Base-by-base conservation (phyloP, 306 rosid species). In the Sicyos baderoa region DNA sequence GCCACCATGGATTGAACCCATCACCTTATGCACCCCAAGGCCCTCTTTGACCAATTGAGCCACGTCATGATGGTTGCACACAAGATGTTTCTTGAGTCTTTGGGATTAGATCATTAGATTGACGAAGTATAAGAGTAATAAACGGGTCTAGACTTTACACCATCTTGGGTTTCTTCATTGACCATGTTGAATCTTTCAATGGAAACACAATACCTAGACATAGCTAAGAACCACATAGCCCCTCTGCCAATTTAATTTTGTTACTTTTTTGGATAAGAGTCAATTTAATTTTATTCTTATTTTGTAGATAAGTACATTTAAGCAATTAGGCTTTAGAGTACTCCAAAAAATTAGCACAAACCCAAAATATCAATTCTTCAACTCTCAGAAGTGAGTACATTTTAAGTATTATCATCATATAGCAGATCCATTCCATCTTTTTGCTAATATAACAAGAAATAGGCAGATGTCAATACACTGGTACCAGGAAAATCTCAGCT, bases 401-500 rank as follows among this genome's bases (percentile, higher is more conserved):
- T 35, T 9, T 3, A 60, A 62, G 40, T 25, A 25, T 25, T 62
- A 62, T 62, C 68, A 62, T 9, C 37, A n/a, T 1, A 62, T 18
- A 32, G n/a, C 16, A 62, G n/a, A 9, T 62, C 14, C 48, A 35
- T 42, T 64, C 32, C 11, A 63, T 63, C 35, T 19, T 63, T 13
- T 11, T 40, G 27, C 17, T 0, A 14, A 9, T 15, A 17, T 9
- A 37, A 40, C 68, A 40, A 23, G 19, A 62, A 63, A 21, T 17
- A 9, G 51, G 17, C 29, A 5, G 4, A 32, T 32, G 5, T 32
- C 37, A 32, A 40, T 12, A 2, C 68, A n/a, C 29, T 7, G 15
- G 21, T 35, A 61, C 19, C 49, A 61, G 67, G n/a, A 2, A 62
- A 45, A n/a, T 64, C 70, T 48, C 50, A 64, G 32, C 53, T 64